Evolutionary conservation across 495 filamentous ascomycete genomes (phyloP).

Genomic region (Penicillium goetzii): DNA sequence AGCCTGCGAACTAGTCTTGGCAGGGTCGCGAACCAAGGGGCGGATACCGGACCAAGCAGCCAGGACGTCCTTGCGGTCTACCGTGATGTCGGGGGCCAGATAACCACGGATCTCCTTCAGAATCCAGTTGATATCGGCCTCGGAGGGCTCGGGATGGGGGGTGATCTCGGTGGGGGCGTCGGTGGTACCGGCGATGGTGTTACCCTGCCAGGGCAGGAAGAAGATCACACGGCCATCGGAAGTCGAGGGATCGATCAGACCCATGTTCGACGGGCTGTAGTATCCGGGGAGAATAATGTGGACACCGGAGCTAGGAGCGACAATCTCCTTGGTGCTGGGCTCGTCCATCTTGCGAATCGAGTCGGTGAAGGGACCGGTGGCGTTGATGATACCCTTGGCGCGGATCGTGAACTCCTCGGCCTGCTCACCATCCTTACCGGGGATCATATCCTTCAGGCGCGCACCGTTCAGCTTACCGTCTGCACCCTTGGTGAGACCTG

Average conservation of each 20-base stretch:
- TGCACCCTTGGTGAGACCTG: conserved; percentile 75
- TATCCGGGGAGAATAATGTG: conserved; percentile 96
- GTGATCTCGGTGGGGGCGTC: conserved; percentile 83
- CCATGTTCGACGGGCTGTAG: conserved; percentile 94
- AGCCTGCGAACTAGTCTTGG: conserved; percentile 90
- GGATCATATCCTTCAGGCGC: conserved; percentile 72
- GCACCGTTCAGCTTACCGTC: conserved; percentile 82
- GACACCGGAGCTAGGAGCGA: conserved; percentile 90
- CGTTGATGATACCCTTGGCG: conserved; percentile 94
- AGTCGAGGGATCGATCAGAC: conserved; percentile 90
- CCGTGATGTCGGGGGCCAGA: conserved; percentile 88
- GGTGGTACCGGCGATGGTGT: conserved; percentile 97
- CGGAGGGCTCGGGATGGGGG: conserved; percentile 82
- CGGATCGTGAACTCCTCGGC: conserved; percentile 70
- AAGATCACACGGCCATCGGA: conserved; percentile 98
- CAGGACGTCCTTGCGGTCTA: conserved; percentile 91
- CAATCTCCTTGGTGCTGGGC: conserved; percentile 75
- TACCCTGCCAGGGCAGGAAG: conserved; percentile 99
- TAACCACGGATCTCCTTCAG: conserved; percentile 88
- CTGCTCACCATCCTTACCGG: conserved; percentile 57
- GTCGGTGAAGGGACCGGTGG: conserved; percentile 95
- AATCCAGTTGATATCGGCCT: conserved; percentile 97
- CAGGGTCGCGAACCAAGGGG: conserved; percentile 91
- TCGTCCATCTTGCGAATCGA: conserved; percentile 90
- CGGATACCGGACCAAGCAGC: conserved; percentile 96